These are phyloP conservation scores for Ceratocystiopsis sp. DNA, from an alignment of 2,329 filamentous ascomycete species.

Conservation along the genomic window DNA sequence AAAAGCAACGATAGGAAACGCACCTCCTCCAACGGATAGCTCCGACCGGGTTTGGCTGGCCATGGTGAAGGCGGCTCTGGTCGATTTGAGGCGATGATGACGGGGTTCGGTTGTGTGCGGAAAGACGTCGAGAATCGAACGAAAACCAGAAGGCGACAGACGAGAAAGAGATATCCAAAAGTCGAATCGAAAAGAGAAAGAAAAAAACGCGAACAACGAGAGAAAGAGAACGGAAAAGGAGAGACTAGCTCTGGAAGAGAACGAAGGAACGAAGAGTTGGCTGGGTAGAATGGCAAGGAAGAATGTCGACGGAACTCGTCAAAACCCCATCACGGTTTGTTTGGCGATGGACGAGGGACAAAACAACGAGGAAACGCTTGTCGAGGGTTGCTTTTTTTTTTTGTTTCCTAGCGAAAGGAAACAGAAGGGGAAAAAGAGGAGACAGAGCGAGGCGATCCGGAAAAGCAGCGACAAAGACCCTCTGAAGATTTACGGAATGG, in stretches of 20 bases:
- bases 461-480: not conserved
- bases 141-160: not conserved
- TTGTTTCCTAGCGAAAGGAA: not conserved
- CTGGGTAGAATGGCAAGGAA: conserved; percentile 3
- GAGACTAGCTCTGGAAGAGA: conserved; percentile 28
- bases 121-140: too few species aligned
- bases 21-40: not conserved
- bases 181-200: not conserved
- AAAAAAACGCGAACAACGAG: not conserved
- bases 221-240: conserved; percentile 22
- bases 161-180: not conserved
- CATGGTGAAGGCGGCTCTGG: too few species aligned
- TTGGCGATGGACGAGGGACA: not conserved
- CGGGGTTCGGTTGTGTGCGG: too few species aligned
- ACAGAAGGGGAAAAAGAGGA: not conserved
- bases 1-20: not conserved
- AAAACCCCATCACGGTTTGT: conserved; percentile 3
- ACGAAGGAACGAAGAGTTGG: conserved; percentile 13
- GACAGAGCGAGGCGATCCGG: not conserved
- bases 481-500: conserved; percentile 7
- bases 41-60: too few species aligned
- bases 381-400: conserved; percentile 1
- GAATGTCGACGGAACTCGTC: not conserved
- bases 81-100: too few species aligned
- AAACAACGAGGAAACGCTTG: not conserved